Base-by-base conservation (phyloP, 2,329 filamentous ascomycete genomes). In the Didymellaceae sp. region DNA sequence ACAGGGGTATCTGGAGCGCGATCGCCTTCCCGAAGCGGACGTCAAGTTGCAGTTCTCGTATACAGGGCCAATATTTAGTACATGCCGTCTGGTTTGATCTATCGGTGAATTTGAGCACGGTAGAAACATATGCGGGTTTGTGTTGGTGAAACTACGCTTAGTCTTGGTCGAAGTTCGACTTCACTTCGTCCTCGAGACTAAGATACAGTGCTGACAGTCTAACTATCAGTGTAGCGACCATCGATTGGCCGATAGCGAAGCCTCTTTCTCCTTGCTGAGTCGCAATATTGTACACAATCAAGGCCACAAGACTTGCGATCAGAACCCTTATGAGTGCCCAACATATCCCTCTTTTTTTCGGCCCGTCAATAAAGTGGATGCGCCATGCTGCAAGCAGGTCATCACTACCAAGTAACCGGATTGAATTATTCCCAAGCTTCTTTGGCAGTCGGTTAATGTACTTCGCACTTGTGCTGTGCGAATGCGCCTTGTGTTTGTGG, bases 241-340 rank as follows among this genome's bases (percentile, higher is more conserved):
- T 51, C 55, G 48, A 58, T 42, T 58, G 55, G n/a, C 56, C 56
- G 35, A 58, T 56, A 2, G 40, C 49, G 28, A 58, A 58, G 2
- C 56, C 49, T 18, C 45, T 48, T 11, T 56, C 53, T 31, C 37
- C 43, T 20, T 46, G 28, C 11, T 45, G 35, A 22, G 21, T 44
- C 2, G 44, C 14, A n/a, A 56, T 9, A 35, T 42, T 30, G 26
- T 45, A 54, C 4, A 33, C 34, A 11, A 56, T 9, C 21, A 49
- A 48, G 6, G 52, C 50, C 3, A 31, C 43, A 28, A 56, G 51
- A 33, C 56, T 56, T 5, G 37, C n/a, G 2, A 48, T 11, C 20
- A 58, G 16, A 8, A 51, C 42, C 5, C 35, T 11, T 11, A 55
- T 32, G 22, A 54, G 38, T 2, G n/a, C 21, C 39, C 39, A 54